Conservation (phyloP, 176 grass and related monocot genomes). For the Oryza officinalis region DNA sequence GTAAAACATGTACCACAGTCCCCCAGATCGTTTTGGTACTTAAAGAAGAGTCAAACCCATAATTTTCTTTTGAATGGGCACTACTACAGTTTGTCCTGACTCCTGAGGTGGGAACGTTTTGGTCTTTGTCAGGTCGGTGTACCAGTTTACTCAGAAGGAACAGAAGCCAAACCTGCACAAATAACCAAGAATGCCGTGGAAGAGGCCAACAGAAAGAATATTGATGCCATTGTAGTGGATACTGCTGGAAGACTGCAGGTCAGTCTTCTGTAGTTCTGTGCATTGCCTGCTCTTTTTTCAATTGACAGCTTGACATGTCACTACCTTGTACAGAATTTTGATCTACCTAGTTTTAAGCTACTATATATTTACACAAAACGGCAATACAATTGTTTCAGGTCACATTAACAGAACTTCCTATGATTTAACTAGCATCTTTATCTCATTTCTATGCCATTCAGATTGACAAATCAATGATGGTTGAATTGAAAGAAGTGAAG, state of each 20-base stretch:
- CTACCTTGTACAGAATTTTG: neutral
- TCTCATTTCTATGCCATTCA: conserved; percentile 31
- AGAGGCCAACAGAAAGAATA: conserved; percentile 78
- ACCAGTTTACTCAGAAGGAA: conserved; percentile 89
- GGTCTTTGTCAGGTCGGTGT: conserved; percentile 60
- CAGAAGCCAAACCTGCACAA: conserved; percentile 64
- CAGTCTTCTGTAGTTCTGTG: neutral
- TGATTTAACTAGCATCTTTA: neutral
- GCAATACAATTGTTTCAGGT: neutral
- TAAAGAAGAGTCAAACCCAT: neutral
- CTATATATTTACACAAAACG: neutral
- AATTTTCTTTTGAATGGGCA: neutral
- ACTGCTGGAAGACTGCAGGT: conserved; percentile 95
- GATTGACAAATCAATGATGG: conserved; percentile 98
- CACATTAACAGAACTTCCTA: neutral
- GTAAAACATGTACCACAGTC: neutral
- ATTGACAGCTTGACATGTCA: neutral
- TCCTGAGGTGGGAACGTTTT: neutral
- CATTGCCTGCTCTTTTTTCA: conserved; percentile 23
- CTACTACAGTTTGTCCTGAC: neutral
- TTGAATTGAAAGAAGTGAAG: conserved; percentile 97
- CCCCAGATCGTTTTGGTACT: neutral
- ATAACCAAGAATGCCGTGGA: conserved; percentile 81
- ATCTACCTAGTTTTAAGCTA: neutral
- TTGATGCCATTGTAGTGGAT: conserved; percentile 87